Conservation (phyloP, 1,284 basidiomycete species). For the Earliella scabrosa region DNA sequence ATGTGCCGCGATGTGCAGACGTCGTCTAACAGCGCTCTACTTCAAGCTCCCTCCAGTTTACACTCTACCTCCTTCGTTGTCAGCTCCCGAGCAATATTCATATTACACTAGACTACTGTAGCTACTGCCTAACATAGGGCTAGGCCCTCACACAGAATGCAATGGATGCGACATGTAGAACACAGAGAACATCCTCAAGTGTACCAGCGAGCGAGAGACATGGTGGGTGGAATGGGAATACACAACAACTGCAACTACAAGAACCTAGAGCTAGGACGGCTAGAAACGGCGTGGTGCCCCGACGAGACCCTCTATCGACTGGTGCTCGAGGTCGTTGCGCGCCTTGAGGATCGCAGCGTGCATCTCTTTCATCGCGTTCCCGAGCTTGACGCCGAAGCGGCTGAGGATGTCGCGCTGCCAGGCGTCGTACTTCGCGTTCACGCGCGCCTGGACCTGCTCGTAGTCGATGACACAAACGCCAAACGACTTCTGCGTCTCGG, state of each 20-base stretch:
- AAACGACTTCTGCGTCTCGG: constrained; percentile 91
- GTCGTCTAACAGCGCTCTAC: too few relatives aligned
- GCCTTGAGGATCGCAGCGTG: constrained; percentile 92
- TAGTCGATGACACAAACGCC: constrained; percentile 96
- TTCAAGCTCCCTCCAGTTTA: too few relatives aligned
- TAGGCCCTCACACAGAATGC: background rate
- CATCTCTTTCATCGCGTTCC: constrained; percentile 95
- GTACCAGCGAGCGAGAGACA: background rate
- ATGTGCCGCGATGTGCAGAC: too few relatives aligned
- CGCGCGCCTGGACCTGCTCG: constrained; percentile 95
- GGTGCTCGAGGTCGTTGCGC: constrained; percentile 91
- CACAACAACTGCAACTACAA: background rate
- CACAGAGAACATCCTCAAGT: background rate
- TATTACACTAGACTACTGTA: constrained; percentile 1
- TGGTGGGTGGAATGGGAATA: too few relatives aligned
- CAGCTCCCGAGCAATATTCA: background rate
- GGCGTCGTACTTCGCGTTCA: constrained; percentile 97
- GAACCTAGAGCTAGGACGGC: background rate
- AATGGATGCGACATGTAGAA: background rate
- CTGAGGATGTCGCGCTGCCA: constrained; percentile 97
- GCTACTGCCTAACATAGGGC: constrained; percentile 1
- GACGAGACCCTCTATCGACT: constrained; percentile 73
- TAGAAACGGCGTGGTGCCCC: constrained; percentile 43
- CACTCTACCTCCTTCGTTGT: background rate
- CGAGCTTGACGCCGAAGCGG: constrained; percentile 91